Conservation (phyloP, 108 stramenopile genomes). For the Nitzschia palea region DNA sequence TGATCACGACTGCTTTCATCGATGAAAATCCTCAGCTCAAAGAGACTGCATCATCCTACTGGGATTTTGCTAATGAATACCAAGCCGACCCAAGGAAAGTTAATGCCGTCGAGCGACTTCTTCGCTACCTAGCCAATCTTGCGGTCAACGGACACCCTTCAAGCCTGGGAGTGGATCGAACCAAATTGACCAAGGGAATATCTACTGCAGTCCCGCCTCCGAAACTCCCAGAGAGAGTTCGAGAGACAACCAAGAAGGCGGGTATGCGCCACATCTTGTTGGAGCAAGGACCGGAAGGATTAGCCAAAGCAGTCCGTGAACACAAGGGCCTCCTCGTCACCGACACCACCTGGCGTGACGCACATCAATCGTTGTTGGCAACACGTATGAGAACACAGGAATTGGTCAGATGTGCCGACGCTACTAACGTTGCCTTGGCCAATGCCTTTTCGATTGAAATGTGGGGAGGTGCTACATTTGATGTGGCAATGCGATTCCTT, state of each 20-base stretch:
- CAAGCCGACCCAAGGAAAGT: constrained; percentile 64
- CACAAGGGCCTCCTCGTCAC: constrained; percentile 86
- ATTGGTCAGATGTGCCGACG: constrained; percentile 77
- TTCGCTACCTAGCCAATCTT: constrained; percentile 82
- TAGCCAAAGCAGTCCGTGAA: constrained; percentile 88
- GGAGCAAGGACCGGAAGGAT: constrained; percentile 79
- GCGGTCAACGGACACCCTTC: constrained; percentile 91
- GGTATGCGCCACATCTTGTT: constrained; percentile 53
- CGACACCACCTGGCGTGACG: constrained; percentile 98
- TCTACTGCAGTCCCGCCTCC: constrained; percentile 87
- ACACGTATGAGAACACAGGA: constrained; percentile 91
- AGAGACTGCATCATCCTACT: constrained; percentile 46
- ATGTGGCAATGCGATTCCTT: constrained; percentile 94
- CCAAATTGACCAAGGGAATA: constrained; percentile 64
- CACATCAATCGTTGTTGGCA: constrained; percentile 94
- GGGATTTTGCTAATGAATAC: constrained; percentile 71
- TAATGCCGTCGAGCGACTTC: constrained; percentile 60
- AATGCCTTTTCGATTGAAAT: constrained; percentile 90
- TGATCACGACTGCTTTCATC: constrained; percentile 86
- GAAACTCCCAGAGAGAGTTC: constrained; percentile 49
- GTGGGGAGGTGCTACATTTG: constrained; percentile 98
- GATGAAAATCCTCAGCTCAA: constrained; percentile 76
- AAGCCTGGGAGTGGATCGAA: constrained; percentile 81
- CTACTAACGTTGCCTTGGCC: constrained; percentile 66
- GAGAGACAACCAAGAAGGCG: not conserved